Evolutionary conservation across 225 moss, liverwort and hornwort genomes (phyloP), one percentile per base, ranked within the genome.

Genomic region (Bryoerythrophyllum caledonicum): DNA sequence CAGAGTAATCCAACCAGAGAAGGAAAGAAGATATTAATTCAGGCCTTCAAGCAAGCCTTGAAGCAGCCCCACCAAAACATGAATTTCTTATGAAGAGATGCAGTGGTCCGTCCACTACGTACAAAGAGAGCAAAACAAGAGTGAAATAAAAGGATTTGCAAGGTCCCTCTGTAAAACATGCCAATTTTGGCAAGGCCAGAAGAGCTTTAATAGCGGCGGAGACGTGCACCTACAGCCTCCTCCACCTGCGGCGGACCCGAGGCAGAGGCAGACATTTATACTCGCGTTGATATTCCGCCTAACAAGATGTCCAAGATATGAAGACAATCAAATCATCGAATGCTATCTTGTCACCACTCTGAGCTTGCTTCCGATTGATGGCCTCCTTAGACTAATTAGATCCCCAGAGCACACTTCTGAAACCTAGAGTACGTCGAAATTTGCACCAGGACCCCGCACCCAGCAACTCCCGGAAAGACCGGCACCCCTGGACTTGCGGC

Each of bases 111-210:
- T 44, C 75, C 66, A 63, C 70, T 71, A 70, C 72, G 64, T 58
- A 79, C 66, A 79, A 49, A 72, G 30, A 38, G 71, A 78, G 43
- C 70, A 70, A 75, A 80, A 61, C 74, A 70, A 75, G 74, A 70
- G 63, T 24, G 61, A 63, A 69, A 75, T 53, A 32, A 48, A 81
- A 62, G 64, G 70, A 75, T 54, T 67, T 74, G 71, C 76, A 70
- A 80, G 56, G 76, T 76, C 81, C 81, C 71, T 76, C 54, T 64
- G 65, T 76, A 65, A 70, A 69, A 80, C 48, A 75, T 75, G 80
- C 81, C 81, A 76, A 54, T 81, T 81, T 65, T 71, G 75, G 76
- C 81, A 76, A 81, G 65, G 71, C 75, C 75, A 57, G 19, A 60
- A 75, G 75, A 80, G 80, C 80, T 75, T 69, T 70, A 71, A 71